Base-by-base conservation (phyloP, 768 basidiomycete species). In the Phallus indusiatus region DNA sequence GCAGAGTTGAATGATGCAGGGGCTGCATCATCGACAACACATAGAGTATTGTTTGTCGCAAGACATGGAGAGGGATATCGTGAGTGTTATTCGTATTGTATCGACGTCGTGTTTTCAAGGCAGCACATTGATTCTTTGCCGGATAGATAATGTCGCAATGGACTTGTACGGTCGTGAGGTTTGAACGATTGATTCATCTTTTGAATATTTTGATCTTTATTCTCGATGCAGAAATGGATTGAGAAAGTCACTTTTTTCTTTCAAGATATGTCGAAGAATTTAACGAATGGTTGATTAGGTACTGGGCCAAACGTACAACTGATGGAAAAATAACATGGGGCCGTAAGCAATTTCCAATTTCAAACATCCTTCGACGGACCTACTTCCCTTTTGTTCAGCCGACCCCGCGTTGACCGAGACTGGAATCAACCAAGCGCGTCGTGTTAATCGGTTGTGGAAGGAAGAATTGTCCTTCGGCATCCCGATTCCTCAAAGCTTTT, bases 31-130 rank as follows among this genome's bases (percentile, higher is more conserved):
- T 71, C 69, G 1, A 74, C 73, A 21, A 69, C 70, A 12, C 84
- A 83, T 72, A 90, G 88, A 64, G 73, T 86, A 11, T 72, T 90
- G 57, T 79, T 85, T 60, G 68, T 89, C 1, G 80, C 78, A 1
- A 74, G 88, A 63, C 88, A 91, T 61, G 88, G 88, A 1, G 74
- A 90, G 68, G 88, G 86, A 56, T 80, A 76, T 64, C 87, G 87
- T 88, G 68, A 63, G 85, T 64, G 53, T 12, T 53, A 4, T 14
- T 49, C 35, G 22, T 9, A 58, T 28, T n/a, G n/a, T n/a, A n/a
- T n/a, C n/a, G n/a, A n/a, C n/a, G n/a, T n/a, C n/a, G n/a, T n/a
- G n/a, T n/a, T n/a, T n/a, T n/a, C n/a, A n/a, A n/a, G n/a, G n/a
- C n/a, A n/a, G 58, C 14, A 61, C 58, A 34, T 36, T 51, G 12